Conservation (phyloP, 2,329 filamentous ascomycete genomes). For the Claviceps arundinis region DNA sequence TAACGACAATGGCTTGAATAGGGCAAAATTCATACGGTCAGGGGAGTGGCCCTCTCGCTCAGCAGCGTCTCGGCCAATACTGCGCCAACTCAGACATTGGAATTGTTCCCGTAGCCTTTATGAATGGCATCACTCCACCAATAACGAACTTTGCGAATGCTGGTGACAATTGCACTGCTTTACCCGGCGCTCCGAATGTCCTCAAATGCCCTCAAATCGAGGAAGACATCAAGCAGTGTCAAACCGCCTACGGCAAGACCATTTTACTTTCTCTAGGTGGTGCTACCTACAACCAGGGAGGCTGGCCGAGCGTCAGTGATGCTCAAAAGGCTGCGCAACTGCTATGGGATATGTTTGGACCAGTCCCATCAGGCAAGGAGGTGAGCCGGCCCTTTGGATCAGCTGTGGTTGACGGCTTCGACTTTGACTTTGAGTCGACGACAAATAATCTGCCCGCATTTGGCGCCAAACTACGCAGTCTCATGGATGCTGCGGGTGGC, state of each 20-base stretch:
- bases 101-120: conserved; percentile 51
- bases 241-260: conserved; percentile 49
- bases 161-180: conserved; percentile 46
- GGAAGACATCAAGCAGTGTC: conserved; percentile 45
- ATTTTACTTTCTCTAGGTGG: conserved; percentile 62
- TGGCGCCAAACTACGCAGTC: conserved; percentile 39
- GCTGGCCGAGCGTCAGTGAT: conserved; percentile 39
- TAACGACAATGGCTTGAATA: conserved; percentile 5
- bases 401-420: conserved; percentile 58
- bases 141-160: conserved; percentile 52
- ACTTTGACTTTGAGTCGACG: conserved; percentile 58
- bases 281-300: conserved; percentile 55
- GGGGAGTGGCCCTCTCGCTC: conserved; percentile 5
- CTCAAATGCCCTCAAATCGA: conserved; percentile 51
- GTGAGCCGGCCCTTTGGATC: conserved; percentile 38
- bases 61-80: conserved; percentile 7
- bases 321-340: conserved; percentile 45
- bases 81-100: conserved; percentile 4
- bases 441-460: conserved; percentile 49
- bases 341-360: conserved; percentile 61
- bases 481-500: conserved; percentile 37
- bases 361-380: conserved; percentile 27
- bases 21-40: conserved; percentile 48
- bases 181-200: conserved; percentile 22
- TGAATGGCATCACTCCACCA: conserved; percentile 41